Base-by-base conservation (phyloP, 2,329 filamentous ascomycete species). In the Fusarium anguioides region DNA sequence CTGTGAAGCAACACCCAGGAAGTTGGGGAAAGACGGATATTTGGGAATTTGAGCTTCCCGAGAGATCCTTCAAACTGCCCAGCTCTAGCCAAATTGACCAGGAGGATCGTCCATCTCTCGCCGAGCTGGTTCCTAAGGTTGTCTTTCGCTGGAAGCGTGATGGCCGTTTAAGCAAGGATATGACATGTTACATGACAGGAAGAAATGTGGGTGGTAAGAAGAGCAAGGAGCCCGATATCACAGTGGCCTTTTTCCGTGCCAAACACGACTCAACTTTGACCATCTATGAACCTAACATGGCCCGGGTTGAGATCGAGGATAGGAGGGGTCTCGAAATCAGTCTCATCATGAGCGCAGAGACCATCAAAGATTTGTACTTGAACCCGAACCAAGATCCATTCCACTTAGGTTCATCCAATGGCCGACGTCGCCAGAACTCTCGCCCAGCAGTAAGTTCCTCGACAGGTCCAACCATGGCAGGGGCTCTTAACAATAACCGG, bases 41-140 rank as follows among this genome's bases (percentile, higher is more conserved):
- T 52, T 99, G 95, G 90, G 93, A 96, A 67, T 98, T 99, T 78
- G 92, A 95, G 77, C 89, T 99, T 79, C 96, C 96, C 0, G 89
- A 94, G 74, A 89, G 89, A 60, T 91, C 90, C 24, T 99, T 99
- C 77, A 87, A 91, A 27, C 83, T 89, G 53, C 96, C 96, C 0
- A 96, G 92, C 14, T 82, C 85, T 2, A 96, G 93, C 36, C 86
- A 86, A 46, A 82, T 99, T 41, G 96, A 98, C 75, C 88, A 89
- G 46, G 89, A 89, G 69, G 48, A 83, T 78, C 64, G 67, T 64
- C 60, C 74, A 4, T 67, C 71, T 14, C 62, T 78, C 6, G 67
- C 75, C 75, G 81, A 88, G 75, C 71, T 85, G 26, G 87, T 89
- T 1, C 94, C 94, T 6, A 93, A 92, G 73, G 83, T 96, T 63